phyloP scores from a whole-genome alignment of 106 monocot species.

The Phalaenopsis equestris region DNA sequence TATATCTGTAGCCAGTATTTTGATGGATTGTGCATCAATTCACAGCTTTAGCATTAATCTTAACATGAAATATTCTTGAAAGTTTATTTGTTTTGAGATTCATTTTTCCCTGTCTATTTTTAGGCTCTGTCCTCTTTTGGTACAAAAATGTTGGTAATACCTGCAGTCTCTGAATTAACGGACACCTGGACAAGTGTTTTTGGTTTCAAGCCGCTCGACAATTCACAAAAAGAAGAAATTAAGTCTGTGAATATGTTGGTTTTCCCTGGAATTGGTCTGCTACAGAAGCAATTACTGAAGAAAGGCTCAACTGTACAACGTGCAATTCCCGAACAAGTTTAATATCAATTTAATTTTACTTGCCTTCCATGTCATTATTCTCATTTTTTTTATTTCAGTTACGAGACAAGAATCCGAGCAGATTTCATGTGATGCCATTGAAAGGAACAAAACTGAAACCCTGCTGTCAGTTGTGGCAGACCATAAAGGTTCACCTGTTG shows the following conservation, averaged over 20 bases:
- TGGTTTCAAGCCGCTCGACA: constrained; percentile 62
- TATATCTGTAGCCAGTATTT: not conserved
- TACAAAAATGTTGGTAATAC: constrained; percentile 76
- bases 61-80: not conserved
- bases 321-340: constrained; percentile 21
- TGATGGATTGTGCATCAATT: not conserved
- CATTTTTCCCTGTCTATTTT: constrained; percentile 11
- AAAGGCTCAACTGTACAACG: constrained; percentile 11
- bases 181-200: constrained; percentile 78
- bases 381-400: constrained; percentile 5
- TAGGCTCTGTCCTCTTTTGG: constrained; percentile 68
- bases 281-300: constrained; percentile 46
- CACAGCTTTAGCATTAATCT: not conserved
- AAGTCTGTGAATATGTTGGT: constrained; percentile 68
- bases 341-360: not conserved
- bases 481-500: not conserved
- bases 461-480: not conserved
- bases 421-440: not conserved
- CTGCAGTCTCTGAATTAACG: constrained; percentile 75
- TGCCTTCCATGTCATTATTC: not conserved
- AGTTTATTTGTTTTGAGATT: not conserved
- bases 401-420: not conserved
- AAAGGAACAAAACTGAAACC: not conserved
- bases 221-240: constrained; percentile 44
- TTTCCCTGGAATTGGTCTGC: constrained; percentile 73